Conservation (phyloP, 345 rosid genomes). For the Aquilaria yunnanensis region DNA sequence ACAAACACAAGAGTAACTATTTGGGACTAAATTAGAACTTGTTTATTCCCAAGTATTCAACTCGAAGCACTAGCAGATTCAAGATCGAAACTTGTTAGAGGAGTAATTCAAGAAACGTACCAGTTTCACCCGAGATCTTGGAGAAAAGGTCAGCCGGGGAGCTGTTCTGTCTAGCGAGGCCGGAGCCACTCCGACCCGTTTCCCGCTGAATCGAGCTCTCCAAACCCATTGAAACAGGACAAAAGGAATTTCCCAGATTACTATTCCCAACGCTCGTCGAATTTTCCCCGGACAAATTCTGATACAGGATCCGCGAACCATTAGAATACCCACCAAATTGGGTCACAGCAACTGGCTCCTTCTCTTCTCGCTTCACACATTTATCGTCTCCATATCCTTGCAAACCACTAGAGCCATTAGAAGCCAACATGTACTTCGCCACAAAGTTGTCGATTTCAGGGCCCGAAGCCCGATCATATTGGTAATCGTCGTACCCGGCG, state of each 20-base stretch:
- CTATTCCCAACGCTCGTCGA: conserved; percentile 9
- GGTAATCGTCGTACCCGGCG: conserved; percentile 23
- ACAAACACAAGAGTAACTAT: background rate
- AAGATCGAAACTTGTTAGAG: background rate
- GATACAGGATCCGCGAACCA: conserved; percentile 20
- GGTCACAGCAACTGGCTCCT: conserved; percentile 11
- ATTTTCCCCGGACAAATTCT: conserved; percentile 9
- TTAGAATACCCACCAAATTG: conserved; percentile 15
- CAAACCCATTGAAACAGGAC: conserved; percentile 17
- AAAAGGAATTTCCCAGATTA: conserved; percentile 12
- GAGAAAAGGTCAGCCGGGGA: conserved; percentile 53
- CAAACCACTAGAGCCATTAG: conserved; percentile 24
- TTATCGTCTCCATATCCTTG: conserved; percentile 28
- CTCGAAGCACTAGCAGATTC: background rate
- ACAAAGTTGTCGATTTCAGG: conserved; percentile 42
- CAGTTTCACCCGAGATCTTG: conserved; percentile 34
- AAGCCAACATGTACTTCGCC: conserved; percentile 19
- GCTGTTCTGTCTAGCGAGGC: conserved; percentile 43
- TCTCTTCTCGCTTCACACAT: conserved; percentile 32
- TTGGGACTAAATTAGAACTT: background rate
- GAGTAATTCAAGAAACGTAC: conserved; percentile 18
- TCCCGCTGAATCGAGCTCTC: conserved; percentile 26
- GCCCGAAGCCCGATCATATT: conserved; percentile 27
- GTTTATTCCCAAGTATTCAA: too few species aligned
- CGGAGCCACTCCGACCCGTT: conserved; percentile 25